Conservation (phyloP, 306 rosid species). For the Leucaena leucocephala region DNA sequence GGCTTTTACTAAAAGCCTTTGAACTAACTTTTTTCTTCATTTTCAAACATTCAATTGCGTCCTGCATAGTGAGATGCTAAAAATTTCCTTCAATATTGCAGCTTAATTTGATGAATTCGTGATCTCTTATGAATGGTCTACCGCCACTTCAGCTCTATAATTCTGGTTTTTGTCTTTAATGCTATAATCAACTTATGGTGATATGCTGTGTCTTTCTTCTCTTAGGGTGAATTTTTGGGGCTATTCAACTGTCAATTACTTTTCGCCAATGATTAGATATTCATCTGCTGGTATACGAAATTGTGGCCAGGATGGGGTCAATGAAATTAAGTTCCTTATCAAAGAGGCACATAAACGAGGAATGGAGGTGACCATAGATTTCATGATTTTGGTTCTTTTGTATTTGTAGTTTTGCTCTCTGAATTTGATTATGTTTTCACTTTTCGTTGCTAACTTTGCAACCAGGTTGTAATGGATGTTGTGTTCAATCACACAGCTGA, state of each 20-base stretch:
- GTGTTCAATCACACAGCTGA: conserved; percentile 99
- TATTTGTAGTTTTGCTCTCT: background rate
- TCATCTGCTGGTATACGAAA: conserved; percentile 75
- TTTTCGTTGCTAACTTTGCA: conserved; percentile 37
- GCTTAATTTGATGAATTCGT: conserved; percentile 16
- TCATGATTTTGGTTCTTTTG: conserved; percentile 16
- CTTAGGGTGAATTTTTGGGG: conserved; percentile 97
- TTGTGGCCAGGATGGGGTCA: conserved; percentile 80
- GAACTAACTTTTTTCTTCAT: conserved; percentile 7
- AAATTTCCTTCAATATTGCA: background rate
- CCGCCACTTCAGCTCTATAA: conserved; percentile 12
- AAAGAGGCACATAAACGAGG: conserved; percentile 95
- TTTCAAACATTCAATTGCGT: conserved; percentile 26
- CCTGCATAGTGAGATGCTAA: background rate
- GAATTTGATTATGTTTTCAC: conserved; percentile 25
- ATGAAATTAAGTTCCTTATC: conserved; percentile 81
- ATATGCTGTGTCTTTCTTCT: conserved; percentile 33
- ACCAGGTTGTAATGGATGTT: conserved; percentile 96
- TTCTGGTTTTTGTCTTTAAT: conserved; percentile 14
- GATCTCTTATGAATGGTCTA: conserved; percentile 25
- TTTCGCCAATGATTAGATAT: conserved; percentile 96
- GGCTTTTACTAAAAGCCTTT: conserved; percentile 10
- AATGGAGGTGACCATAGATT: conserved; percentile 70
- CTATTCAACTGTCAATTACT: conserved; percentile 86
- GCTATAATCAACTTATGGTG: conserved; percentile 24